Conservation (phyloP, 2,329 filamentous ascomycete species). For the Fusarium graminum region DNA sequence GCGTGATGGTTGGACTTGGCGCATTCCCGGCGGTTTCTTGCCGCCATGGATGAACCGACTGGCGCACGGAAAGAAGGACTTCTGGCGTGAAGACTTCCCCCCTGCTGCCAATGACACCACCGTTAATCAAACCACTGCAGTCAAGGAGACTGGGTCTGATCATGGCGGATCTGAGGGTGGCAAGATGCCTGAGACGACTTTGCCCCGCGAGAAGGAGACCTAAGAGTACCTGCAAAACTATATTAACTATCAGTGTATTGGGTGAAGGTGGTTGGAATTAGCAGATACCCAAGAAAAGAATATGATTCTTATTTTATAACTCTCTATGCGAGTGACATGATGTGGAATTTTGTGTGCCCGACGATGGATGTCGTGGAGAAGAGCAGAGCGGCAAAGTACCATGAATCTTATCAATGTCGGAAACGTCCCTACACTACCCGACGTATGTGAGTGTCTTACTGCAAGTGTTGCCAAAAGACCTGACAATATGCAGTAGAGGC, state of each 20-base stretch:
- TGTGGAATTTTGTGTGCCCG: not conserved
- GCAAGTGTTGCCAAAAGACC: not conserved
- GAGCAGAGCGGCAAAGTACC: not conserved
- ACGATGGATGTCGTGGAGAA: not conserved
- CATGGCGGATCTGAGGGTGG: constrained; percentile 44
- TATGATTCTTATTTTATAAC: constrained; percentile 6
- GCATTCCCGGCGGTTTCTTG: constrained; percentile 78
- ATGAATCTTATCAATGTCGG: not conserved
- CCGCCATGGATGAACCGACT: constrained; percentile 79
- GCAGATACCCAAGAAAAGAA: constrained; percentile 29
- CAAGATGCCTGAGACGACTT: constrained; percentile 39
- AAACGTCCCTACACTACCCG: not conserved
- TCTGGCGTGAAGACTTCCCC: constrained; percentile 68
- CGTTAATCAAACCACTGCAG: constrained; percentile 22
- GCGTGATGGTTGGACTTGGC: constrained; percentile 85
- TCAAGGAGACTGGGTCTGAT: constrained; percentile 44
- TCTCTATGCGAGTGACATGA: not conserved
- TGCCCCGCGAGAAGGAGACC: constrained; percentile 41
- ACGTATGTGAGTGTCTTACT: not conserved
- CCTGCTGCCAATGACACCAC: constrained; percentile 35
- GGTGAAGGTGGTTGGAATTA: constrained; percentile 9
- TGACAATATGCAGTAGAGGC: not conserved
- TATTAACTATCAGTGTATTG: constrained; percentile 26
- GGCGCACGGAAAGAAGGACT: constrained; percentile 75
- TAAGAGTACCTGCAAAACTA: constrained; percentile 6